Evolutionary conservation across 2,329 filamentous ascomycete species (phyloP), one percentile per base, ranked within the genome.

Genomic region (Hypoxylon sp.): DNA sequence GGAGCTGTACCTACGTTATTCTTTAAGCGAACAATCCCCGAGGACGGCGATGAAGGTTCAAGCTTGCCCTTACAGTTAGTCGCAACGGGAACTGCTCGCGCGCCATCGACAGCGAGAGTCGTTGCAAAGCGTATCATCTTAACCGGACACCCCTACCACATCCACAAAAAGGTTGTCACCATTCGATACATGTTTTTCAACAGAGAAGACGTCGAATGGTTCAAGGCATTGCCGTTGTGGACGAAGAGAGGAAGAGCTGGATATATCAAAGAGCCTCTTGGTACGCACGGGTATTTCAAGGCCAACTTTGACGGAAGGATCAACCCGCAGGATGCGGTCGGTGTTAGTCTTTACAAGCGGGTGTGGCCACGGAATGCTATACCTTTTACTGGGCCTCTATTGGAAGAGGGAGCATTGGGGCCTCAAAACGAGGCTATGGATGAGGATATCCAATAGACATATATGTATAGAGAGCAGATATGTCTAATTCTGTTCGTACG

Each of bases 101-200:
- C 93, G 0, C 92, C 93, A 2, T 90, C 77, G 78, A 94, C 79
- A 76, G 88, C 76, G 74, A 90, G 96, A 38, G 91, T 99, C 59
- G 89, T 99, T 64, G 94, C 95, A 73, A 99, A 99, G 82, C 91
- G 96, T 54, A 89, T 97, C 72, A 92, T 98, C 69, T 85, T 99
- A 61, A 97, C 96, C 0, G 96, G 96, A 14, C 95, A 99, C 77
- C 96, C 96, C 0, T 97, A 93, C 85, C 97, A 99, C 82, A 99
- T 99, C 78, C 93, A 99, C 87, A 97, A 97, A 86, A 93, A 91
- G 80, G 85, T 99, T 22, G 96, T 99, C 64, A 99, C 96, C 0
- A 90, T 99, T 48, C 91, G 96, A 28, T 99, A 99, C 86, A 99
- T 99, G 96, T 99, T 99, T 86, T 99, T 99, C 88, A 96, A 95